phyloP scores from a whole-genome alignment of 2,329 filamentous ascomycete species.

The Diplodia seriata region DNA sequence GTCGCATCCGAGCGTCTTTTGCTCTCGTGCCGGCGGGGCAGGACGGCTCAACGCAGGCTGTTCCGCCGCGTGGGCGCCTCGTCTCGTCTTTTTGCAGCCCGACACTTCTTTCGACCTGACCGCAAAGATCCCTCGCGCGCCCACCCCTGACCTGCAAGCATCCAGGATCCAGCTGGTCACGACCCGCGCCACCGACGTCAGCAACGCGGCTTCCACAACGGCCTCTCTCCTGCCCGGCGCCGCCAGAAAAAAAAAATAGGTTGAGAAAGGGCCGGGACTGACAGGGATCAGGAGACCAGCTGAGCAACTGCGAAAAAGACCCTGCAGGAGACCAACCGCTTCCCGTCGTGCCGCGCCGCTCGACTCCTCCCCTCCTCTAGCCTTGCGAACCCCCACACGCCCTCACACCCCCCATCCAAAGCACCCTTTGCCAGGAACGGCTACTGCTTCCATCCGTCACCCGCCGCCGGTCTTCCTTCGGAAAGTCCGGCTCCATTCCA shows the following conservation, averaged over 20 bases:
- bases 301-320: constrained; percentile 28
- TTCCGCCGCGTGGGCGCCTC: constrained; percentile 22
- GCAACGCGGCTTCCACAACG: constrained; percentile 12
- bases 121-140: constrained; percentile 13
- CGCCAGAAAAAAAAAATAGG: constrained; percentile 10
- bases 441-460: constrained; percentile 9
- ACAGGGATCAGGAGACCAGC: constrained; percentile 30
- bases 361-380: constrained; percentile 12
- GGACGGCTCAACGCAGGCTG: constrained; percentile 27
- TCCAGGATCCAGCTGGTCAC: constrained; percentile 18
- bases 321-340: constrained; percentile 24
- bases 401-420: constrained; percentile 13
- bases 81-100: constrained; percentile 29
- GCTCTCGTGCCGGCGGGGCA: constrained; percentile 16
- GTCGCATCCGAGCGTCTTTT: constrained; percentile 27
- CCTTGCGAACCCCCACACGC: constrained; percentile 25
- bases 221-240: constrained; percentile 5
- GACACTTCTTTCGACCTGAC: constrained; percentile 30
- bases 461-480: constrained; percentile 1
- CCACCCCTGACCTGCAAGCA: constrained; percentile 16
- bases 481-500: constrained; percentile 12
- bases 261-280: constrained; percentile 23
- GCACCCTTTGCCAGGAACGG: background rate
- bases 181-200: constrained; percentile 27
- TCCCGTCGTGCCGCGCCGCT: constrained; percentile 20